These are phyloP conservation scores for Malassezia yamatoensis DNA, from an alignment of 1,284 basidiomycete species.

Conservation along the genomic window DNA sequence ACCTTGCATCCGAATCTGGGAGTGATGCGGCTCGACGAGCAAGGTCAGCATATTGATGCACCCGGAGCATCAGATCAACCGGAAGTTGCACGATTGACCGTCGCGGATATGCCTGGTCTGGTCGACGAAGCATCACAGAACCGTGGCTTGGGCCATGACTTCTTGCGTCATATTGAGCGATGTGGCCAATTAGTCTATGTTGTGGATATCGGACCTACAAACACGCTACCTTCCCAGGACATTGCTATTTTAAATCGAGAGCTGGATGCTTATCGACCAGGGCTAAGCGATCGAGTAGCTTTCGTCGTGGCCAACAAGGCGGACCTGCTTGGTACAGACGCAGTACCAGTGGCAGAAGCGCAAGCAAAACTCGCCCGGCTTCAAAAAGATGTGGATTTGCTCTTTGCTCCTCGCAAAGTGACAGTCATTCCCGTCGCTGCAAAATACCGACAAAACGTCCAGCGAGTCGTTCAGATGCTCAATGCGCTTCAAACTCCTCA, in stretches of 20 bases:
- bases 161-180: slow-evolving; percentile 84
- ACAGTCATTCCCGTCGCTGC: slow-evolving; percentile 11
- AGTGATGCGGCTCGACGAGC: slow-evolving; percentile 68
- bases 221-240: slow-evolving; percentile 56
- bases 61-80: slow-evolving; percentile 7
- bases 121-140: slow-evolving; percentile 74
- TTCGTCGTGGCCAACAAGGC: slow-evolving; percentile 85
- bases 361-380: slow-evolving; percentile 8
- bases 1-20: slow-evolving; percentile 93
- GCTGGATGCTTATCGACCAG: slow-evolving; percentile 68
- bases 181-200: slow-evolving; percentile 83
- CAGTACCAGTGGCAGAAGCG: not conserved
- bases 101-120: slow-evolving; percentile 95
- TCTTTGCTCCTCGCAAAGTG: slow-evolving; percentile 7
- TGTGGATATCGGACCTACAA: slow-evolving; percentile 65
- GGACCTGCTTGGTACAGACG: slow-evolving; percentile 51
- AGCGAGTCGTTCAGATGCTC: slow-evolving; percentile 4
- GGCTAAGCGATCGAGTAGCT: slow-evolving; percentile 57
- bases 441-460: slow-evolving; percentile 7
- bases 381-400: slow-evolving; percentile 9
- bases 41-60: slow-evolving; percentile 45
- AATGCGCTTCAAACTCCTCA: not conserved
- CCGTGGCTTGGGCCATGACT: slow-evolving; percentile 84
- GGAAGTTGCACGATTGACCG: slow-evolving; percentile 66
- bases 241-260: slow-evolving; percentile 64